A percentile compares a stretch with the other conserved stretches of the same genome.
Evolutionary conservation across 148 eudicot genomes (phyloP).

Genomic region (Euryodendron excelsum): DNA sequence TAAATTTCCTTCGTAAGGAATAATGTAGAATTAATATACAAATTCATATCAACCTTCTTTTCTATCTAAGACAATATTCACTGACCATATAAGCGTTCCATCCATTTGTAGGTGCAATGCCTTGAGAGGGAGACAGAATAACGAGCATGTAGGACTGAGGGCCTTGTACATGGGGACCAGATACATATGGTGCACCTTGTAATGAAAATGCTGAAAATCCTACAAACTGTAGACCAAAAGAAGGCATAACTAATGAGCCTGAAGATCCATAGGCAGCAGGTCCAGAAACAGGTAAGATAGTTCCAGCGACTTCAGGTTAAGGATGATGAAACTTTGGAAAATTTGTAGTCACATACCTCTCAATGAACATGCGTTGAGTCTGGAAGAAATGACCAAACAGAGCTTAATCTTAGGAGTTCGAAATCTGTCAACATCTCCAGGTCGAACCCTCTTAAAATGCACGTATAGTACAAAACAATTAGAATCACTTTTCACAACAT

Average conservation of each 20-base stretch:
- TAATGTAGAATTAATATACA: not conserved
- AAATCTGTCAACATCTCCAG: no score
- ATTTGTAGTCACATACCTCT: no score
- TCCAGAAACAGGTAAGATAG: conserved; percentile 33
- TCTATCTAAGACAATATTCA: not conserved
- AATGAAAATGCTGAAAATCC: conserved; percentile 38
- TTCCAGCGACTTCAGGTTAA: conserved; percentile 36
- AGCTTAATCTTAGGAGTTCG: no score
- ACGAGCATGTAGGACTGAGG: conserved; percentile 52
- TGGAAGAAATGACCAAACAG: no score
- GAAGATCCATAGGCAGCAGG: conserved; percentile 30
- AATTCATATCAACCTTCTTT: conserved; percentile 12
- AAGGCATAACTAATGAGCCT: conserved; percentile 31
- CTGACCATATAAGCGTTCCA: conserved; percentile 61
- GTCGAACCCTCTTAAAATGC: no score
- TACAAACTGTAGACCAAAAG: conserved; percentile 34
- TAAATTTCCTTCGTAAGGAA: not conserved
- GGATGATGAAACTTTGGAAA: conserved; percentile 88
- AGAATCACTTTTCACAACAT: no score
- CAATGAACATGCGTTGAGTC: no score
- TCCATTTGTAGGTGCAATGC: conserved; percentile 27
- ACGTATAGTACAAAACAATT: no score
- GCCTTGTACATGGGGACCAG: conserved; percentile 32
- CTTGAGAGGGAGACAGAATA: conserved; percentile 38
- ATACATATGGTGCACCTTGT: conserved; percentile 35